Evolutionary conservation across 2,329 filamentous ascomycete species (phyloP).

Genomic region (Immersiporthe knoxdaviesiana): DNA sequence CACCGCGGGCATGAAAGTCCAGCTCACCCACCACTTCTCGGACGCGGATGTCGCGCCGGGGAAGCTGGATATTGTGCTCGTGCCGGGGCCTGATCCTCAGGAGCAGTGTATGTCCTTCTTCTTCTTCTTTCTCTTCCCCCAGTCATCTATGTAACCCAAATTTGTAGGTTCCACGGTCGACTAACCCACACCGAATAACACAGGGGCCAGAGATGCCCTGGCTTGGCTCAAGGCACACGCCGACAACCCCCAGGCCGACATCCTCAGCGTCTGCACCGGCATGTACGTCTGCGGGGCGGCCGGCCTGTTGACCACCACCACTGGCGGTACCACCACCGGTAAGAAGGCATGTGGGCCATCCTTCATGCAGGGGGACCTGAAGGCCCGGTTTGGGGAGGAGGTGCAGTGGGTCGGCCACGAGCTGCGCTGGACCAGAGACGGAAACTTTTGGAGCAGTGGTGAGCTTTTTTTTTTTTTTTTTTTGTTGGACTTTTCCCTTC

Average conservation of each 20-base stretch:
- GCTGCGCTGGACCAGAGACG: conserved; percentile 55
- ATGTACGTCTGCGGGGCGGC: conserved; percentile 52
- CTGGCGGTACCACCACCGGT: conserved; percentile 36
- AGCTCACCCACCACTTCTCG: conserved; percentile 48
- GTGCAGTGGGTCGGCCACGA: conserved; percentile 49
- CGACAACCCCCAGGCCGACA: conserved; percentile 45
- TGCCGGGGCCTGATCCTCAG: conserved; percentile 54
- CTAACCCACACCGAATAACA: no score
- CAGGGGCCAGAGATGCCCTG: conserved; percentile 38
- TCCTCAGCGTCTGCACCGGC: conserved; percentile 57
- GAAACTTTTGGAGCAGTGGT: conserved; percentile 60
- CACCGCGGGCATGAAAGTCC: conserved; percentile 45
- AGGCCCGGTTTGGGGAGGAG: conserved; percentile 41
- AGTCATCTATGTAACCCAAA: no score
- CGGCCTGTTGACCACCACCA: conserved; percentile 44
- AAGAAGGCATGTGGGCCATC: conserved; percentile 52
- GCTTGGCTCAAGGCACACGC: conserved; percentile 50
- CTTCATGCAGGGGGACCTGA: conserved; percentile 46
- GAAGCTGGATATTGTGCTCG: conserved; percentile 53
- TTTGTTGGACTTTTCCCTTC: conserved; percentile 6
- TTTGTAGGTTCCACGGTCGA: no score
- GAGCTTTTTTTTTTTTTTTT: conserved; percentile 30
- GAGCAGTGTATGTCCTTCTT: conserved; percentile 30
- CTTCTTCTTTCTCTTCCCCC: not conserved
- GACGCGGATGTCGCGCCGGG: conserved; percentile 54